Evolutionary conservation across 495 filamentous ascomycete species (phyloP).

Genomic region (Parathielavia hyrcaniae): DNA sequence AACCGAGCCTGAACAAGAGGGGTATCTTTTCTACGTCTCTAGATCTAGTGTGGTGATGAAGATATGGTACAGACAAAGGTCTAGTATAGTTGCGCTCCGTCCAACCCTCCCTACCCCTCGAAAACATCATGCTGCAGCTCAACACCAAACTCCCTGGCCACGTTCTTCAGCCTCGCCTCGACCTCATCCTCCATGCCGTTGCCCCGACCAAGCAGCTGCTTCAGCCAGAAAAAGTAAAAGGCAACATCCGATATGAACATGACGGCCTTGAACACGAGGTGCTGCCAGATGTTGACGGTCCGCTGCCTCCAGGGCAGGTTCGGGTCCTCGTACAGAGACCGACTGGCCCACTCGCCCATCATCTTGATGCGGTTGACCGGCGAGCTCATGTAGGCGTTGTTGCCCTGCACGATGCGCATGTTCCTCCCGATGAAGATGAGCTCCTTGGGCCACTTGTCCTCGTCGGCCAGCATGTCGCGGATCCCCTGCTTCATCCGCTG

Average conservation of each 20-base stretch:
- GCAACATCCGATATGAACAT: slow-evolving; percentile 71
- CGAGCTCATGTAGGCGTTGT: slow-evolving; percentile 70
- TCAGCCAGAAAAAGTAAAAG: slow-evolving; percentile 72
- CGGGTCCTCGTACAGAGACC: slow-evolving; percentile 62
- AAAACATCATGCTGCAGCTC: slow-evolving; percentile 84
- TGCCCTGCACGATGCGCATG: slow-evolving; percentile 76
- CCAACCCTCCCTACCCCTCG: slow-evolving; percentile 55
- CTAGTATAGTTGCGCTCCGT: background rate
- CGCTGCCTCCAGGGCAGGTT: slow-evolving; percentile 36
- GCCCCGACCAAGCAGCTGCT: slow-evolving; percentile 66
- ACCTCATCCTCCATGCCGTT: slow-evolving; percentile 91
- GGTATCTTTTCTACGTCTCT: slow-evolving; percentile 15
- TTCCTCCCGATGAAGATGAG: slow-evolving; percentile 95
- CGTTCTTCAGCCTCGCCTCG: slow-evolving; percentile 72
- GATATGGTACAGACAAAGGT: background rate
- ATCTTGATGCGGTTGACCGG: slow-evolving; percentile 95
- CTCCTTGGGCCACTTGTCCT: slow-evolving; percentile 86
- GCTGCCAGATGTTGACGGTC: slow-evolving; percentile 54
- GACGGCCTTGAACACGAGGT: slow-evolving; percentile 74
- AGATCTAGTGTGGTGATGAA: slow-evolving; percentile 7
- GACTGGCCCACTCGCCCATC: slow-evolving; percentile 81
- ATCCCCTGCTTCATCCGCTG: slow-evolving; percentile 75
- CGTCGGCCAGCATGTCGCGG: slow-evolving; percentile 77
- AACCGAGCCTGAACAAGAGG: background rate
- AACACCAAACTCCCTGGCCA: slow-evolving; percentile 87